Conservation (phyloP, 2,329 filamentous ascomycete genomes). For the Ilyonectria mors-panacis region DNA sequence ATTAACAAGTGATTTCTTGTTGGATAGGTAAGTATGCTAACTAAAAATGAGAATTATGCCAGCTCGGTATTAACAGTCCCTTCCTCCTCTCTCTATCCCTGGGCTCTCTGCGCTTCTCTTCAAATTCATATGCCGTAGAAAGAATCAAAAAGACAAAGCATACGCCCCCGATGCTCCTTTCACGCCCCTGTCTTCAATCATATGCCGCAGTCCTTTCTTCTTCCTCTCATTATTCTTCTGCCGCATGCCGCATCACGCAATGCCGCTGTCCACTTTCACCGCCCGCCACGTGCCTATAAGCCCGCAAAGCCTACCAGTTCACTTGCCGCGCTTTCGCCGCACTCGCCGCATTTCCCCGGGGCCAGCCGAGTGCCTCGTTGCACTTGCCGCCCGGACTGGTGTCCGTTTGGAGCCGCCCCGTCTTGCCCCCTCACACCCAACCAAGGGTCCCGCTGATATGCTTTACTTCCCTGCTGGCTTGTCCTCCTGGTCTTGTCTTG, state of each 20-base stretch:
- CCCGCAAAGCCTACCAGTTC: constrained; percentile 28
- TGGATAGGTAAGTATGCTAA: constrained; percentile 17
- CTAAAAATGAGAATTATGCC: constrained; percentile 20
- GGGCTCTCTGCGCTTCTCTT: background rate
- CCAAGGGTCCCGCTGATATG: constrained; percentile 13
- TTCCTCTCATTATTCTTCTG: constrained; percentile 23
- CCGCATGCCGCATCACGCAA: constrained; percentile 46
- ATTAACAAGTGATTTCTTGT: constrained; percentile 7
- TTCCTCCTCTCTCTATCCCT: background rate
- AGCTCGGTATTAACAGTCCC: constrained; percentile 8
- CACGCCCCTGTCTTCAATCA: constrained; percentile 9
- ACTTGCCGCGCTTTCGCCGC: constrained; percentile 47
- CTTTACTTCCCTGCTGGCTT: constrained; percentile 18
- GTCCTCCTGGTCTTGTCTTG: constrained; percentile 11
- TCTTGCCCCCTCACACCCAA: constrained; percentile 6
- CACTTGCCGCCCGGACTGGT: constrained; percentile 36
- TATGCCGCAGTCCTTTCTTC: constrained; percentile 16
- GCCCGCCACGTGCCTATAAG: constrained; percentile 27
- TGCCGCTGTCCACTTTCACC: constrained; percentile 33
- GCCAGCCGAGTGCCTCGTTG: constrained; percentile 33
- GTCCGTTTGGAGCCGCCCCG: constrained; percentile 27
- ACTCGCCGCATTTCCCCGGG: constrained; percentile 43
- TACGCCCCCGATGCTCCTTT: constrained; percentile 14
- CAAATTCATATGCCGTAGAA: constrained; percentile 3
- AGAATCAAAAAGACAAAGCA: constrained; percentile 10